Percentiles rank a stretch among this genome's conserved stretches.
Evolutionary conservation across 2,329 filamentous ascomycete genomes (phyloP).

Genomic region (Calonectria crousiana): DNA sequence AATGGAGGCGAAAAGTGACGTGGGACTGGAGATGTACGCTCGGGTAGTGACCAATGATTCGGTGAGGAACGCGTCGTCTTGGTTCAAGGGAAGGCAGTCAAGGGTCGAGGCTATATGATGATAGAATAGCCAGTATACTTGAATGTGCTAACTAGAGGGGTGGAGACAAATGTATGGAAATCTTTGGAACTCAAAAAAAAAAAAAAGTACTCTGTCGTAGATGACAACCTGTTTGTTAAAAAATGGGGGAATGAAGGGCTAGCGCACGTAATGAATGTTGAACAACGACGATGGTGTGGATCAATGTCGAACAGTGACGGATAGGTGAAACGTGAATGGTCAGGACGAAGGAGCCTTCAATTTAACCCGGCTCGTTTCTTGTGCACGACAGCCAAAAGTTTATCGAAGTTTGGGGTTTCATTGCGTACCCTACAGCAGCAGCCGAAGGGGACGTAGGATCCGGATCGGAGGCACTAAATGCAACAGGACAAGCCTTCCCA

Average conservation of each 20-base stretch:
- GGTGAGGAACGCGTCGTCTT: background rate
- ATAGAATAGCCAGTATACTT: background rate
- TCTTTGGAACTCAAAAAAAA: background rate
- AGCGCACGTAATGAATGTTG: background rate
- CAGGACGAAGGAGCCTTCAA: conserved; percentile 19
- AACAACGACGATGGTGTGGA: background rate
- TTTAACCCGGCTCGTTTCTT: background rate
- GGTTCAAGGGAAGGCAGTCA: background rate
- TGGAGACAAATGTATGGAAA: background rate
- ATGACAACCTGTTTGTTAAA: conserved; percentile 13
- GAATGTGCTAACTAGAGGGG: background rate
- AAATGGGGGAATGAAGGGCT: background rate
- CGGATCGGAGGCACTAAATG: background rate
- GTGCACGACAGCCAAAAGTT: background rate
- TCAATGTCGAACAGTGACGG: background rate
- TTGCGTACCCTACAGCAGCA: background rate
- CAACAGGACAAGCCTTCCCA: background rate
- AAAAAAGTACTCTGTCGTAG: background rate
- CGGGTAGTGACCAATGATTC: background rate
- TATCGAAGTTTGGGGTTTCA: background rate
- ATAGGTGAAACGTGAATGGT: background rate
- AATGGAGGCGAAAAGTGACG: background rate
- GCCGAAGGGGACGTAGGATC: background rate
- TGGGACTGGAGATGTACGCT: background rate
- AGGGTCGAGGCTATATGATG: background rate